Base-by-base conservation (phyloP, 306 rosid genomes). In the Rubus parviflorus region DNA sequence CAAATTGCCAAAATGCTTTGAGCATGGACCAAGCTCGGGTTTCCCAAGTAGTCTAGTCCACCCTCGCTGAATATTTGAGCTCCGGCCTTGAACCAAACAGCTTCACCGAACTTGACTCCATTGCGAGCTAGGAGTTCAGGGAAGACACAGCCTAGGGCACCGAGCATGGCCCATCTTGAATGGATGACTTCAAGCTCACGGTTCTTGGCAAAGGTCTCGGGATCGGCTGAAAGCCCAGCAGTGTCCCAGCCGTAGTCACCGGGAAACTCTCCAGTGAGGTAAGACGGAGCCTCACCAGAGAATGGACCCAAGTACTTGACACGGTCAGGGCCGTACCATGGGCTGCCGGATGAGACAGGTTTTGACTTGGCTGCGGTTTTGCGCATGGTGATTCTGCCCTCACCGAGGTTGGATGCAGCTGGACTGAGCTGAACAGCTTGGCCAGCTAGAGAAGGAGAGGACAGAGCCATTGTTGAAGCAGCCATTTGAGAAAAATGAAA, bases 181-280 rank as follows among this genome's bases (percentile, higher is more conserved):
- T 75, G 84, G 73, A 82, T 82, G 2, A 82, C 85, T 3, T 82
- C 82, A 0, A 82, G 80, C 62, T 82, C 85, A 3, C 85, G 79
- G 73, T 79, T 83, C 68, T 75, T 75, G 37, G 83, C 80, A 35
- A 83, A 85, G 35, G 83, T 85, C 35, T 81, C 81, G 1, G 81
- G 85, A 53, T 85, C 81, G 0, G 85, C 83, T 3, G 77, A 85
- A n/a, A 81, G 79, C 0, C 88, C 85, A 12, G 83, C 83, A 0
- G 83, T 85, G 77, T 81, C 88, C 88, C 83, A 85, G 3, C 86
- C 81, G 38, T 83, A 83, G 57, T 83, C 83, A 14, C 83, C 86
- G 2, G 83, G 86, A 25, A 83, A 85, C 23, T 83, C 86, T 42
- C 83, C 83, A 0, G 74, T 83, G 0, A 83, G 72, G 76, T 82